phyloP scores from a whole-genome alignment of 2,329 filamentous ascomycete genomes.

The Monilinia polystroma region DNA sequence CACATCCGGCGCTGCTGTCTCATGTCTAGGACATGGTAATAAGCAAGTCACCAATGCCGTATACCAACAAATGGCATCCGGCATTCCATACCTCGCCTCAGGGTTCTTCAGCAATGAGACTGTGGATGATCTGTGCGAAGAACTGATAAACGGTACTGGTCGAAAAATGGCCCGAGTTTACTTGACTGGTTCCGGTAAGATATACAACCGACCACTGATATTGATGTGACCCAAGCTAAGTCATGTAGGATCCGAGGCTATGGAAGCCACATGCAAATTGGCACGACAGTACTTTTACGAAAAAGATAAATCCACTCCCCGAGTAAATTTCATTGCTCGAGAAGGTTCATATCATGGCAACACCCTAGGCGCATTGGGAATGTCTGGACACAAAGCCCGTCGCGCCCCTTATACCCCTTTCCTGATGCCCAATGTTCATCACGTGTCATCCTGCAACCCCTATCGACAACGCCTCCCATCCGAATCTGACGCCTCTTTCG shows the following conservation, averaged over 20 bases:
- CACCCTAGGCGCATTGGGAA: constrained; percentile 60
- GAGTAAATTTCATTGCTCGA: constrained; percentile 63
- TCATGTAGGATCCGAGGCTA: constrained; percentile 60
- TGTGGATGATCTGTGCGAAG: constrained; percentile 49
- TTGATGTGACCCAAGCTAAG: constrained; percentile 21
- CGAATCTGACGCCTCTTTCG: constrained; percentile 56
- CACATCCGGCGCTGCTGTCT: constrained; percentile 70
- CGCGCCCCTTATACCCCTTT: constrained; percentile 58
- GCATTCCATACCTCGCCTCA: constrained; percentile 59
- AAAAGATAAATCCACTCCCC: constrained; percentile 45
- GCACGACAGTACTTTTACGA: constrained; percentile 66
- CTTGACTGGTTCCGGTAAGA: constrained; percentile 56
- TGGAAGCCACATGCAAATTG: constrained; percentile 67
- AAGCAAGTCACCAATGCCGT: constrained; percentile 60
- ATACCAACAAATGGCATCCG: constrained; percentile 53
- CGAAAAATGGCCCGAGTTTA: constrained; percentile 54
- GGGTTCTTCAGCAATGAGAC: constrained; percentile 56
- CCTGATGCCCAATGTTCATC: constrained; percentile 53
- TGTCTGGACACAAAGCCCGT: constrained; percentile 60
- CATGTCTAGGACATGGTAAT: constrained; percentile 68
- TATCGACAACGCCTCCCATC: constrained; percentile 55
- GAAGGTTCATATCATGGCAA: constrained; percentile 68
- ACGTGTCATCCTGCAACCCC: constrained; percentile 62
- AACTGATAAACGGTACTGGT: constrained; percentile 44
- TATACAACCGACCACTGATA: neutral